Percentiles rank a stretch among this genome's conserved stretches.
These are phyloP conservation scores for Phialophora chinensis DNA, from an alignment of 2,329 filamentous ascomycete genomes.

Conservation along the genomic window DNA sequence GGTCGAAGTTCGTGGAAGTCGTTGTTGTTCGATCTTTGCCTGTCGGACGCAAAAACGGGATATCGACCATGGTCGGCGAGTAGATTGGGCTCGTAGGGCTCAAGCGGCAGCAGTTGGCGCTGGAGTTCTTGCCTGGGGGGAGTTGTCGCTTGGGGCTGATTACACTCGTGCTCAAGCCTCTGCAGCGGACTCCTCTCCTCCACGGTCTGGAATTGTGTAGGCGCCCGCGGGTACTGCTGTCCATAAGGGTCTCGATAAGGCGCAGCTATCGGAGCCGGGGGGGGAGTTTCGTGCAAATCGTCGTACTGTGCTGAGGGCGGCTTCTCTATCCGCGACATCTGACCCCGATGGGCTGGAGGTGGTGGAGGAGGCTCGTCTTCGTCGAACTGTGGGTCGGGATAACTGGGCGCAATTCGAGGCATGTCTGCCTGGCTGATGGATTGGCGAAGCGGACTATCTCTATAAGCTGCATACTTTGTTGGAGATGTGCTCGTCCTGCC, in stretches of 20 bases:
- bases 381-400: constrained; percentile 33
- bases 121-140: constrained; percentile 24
- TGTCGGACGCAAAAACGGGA: constrained; percentile 8
- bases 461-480: constrained; percentile 38
- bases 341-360: constrained; percentile 43
- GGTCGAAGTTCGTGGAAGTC: constrained; percentile 17
- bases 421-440: constrained; percentile 41
- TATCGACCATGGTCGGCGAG: constrained; percentile 20
- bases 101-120: constrained; percentile 12
- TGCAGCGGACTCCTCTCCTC: constrained; percentile 39
- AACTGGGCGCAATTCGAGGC: constrained; percentile 28
- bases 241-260: constrained; percentile 31
- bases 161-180: constrained; percentile 36
- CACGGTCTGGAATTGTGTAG: constrained; percentile 31
- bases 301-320: constrained; percentile 14
- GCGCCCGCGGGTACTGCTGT: constrained; percentile 28
- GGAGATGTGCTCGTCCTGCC: constrained; percentile 36
- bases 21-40: constrained; percentile 17
- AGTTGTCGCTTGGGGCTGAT: constrained; percentile 33
- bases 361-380: constrained; percentile 44
- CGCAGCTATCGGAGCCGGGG: constrained; percentile 20
- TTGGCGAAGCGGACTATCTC: constrained; percentile 42
- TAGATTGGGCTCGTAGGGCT: constrained; percentile 7
- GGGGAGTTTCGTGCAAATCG: constrained; percentile 28
- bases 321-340: constrained; percentile 18